Base-by-base conservation (phyloP, 192 early-diverging fungal species). In the Mortierella antarctica region DNA sequence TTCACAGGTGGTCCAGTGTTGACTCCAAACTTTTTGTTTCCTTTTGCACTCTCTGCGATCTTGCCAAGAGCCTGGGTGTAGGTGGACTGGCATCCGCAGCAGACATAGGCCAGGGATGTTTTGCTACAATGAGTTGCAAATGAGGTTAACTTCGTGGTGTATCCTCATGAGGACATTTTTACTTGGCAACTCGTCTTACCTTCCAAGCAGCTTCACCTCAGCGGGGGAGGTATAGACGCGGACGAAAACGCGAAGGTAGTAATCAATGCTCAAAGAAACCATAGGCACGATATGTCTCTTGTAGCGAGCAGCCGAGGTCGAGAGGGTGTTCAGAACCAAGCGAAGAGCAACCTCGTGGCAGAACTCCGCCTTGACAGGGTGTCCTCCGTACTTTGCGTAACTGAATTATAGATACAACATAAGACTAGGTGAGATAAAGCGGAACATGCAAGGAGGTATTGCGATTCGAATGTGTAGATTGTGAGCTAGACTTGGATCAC, bases 281-380 rank as follows among this genome's bases (percentile, higher is more conserved):
- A 99, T 83, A 13, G 97, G 97, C 39, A 91, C 92, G 71, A 99
- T 96, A 57, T 89, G 88, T 14, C 95, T 90, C 62, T 84, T 89
- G 78, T 98, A 95, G 52, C 93, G 89, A 51, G 91, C 91, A 45
- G 97, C 97, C 7, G 94, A 90, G 20, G 92, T 88, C 69, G 95
- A 93, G 41, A 98, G 71, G 42, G 91, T 88, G 73, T 96, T 89
- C 41, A 99, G 81, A 4, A 99, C 89, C 65, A 98, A 88, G 2
- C 98, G 93, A 50, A 99, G 89, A 12, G 92, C 96, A 90, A 99
- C 92, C 86, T 99, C 98, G 70, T 99, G 98, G 71, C 92, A 94
- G 83, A 93, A 98, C 45, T 93, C 92, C 15, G 92, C 87, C 57
- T 93, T 96, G 61, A 97, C 84, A 20, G 95, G 93, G 79, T 93